Conservation (phyloP, 176 grass and related monocot species). For the Musa itinerans region DNA sequence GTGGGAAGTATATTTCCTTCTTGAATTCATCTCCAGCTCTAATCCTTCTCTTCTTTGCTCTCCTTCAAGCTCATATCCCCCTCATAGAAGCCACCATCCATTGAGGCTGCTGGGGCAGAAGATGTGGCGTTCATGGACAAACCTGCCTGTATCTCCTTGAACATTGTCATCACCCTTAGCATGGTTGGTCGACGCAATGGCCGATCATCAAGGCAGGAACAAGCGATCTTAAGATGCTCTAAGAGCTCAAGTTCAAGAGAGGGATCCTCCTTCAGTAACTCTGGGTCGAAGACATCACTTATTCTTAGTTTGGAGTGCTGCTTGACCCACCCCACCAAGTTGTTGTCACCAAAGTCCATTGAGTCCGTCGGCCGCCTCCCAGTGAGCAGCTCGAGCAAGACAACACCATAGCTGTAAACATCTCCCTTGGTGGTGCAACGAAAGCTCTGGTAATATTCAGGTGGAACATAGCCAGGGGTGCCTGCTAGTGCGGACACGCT, state of each 20-base stretch:
- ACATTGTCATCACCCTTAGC: slow-evolving; percentile 24
- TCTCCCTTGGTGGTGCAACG: slow-evolving; percentile 27
- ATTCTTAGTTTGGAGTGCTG: slow-evolving; percentile 19
- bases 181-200: slow-evolving; percentile 15
- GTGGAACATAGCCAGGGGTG: slow-evolving; percentile 26
- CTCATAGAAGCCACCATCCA: slow-evolving; percentile 11
- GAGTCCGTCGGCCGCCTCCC: slow-evolving; percentile 17
- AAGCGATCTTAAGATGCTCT: slow-evolving; percentile 30
- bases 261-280: slow-evolving; percentile 16
- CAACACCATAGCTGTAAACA: slow-evolving; percentile 26
- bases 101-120: slow-evolving; percentile 6
- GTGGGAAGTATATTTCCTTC: not conserved
- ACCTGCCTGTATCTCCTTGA: slow-evolving; percentile 26
- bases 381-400: slow-evolving; percentile 27
- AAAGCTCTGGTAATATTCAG: slow-evolving; percentile 29
- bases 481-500: slow-evolving; percentile 23
- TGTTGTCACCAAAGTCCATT: slow-evolving; percentile 14
- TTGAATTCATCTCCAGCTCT: not conserved
- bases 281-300: slow-evolving; percentile 22
- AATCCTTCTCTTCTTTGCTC: slow-evolving; percentile 11
- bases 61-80: slow-evolving; percentile 21
- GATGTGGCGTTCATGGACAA: not conserved
- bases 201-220: slow-evolving; percentile 21
- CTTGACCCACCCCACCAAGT: slow-evolving; percentile 28
- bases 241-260: slow-evolving; percentile 17